Conservation (phyloP, 1,284 basidiomycete genomes). For the Leccinum pachyderme region DNA sequence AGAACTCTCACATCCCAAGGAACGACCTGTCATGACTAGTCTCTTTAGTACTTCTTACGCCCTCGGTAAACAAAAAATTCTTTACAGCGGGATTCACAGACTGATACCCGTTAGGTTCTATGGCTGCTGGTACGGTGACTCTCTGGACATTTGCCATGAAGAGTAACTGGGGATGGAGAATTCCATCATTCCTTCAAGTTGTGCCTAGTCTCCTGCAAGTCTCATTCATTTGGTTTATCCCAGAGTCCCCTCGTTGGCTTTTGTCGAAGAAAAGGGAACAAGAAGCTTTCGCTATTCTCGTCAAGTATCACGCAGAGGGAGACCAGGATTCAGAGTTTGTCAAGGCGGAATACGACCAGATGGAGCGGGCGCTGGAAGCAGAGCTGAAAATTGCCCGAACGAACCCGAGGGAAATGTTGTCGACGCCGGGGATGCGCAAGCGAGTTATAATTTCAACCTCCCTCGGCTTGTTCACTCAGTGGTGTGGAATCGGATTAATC, state of each 20-base stretch:
- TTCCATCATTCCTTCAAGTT: conserved; percentile 42
- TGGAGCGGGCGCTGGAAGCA: conserved; percentile 29
- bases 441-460: conserved; percentile 7
- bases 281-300: conserved; percentile 29
- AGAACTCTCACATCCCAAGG: conserved; percentile 20
- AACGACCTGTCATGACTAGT: conserved; percentile 13
- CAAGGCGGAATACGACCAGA: conserved; percentile 18
- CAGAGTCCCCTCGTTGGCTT: conserved; percentile 62
- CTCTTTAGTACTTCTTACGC: conserved; percentile 10
- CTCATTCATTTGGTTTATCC: conserved; percentile 46
- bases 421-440: conserved; percentile 9
- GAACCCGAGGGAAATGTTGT: conserved; percentile 1
- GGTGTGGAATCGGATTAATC: conserved; percentile 20
- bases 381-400: conserved; percentile 6
- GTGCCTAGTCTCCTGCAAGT: conserved; percentile 51
- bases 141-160: conserved; percentile 48
- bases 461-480: conserved; percentile 49
- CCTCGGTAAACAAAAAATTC: conserved; percentile 6
- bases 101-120: background rate
- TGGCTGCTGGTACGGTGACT: conserved; percentile 31
- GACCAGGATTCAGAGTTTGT: conserved; percentile 18
- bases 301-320: conserved; percentile 21
- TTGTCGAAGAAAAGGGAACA: conserved; percentile 49
- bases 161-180: conserved; percentile 43
- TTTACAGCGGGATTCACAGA: background rate